Conservation (phyloP, 2,329 filamentous ascomycete species). For the Alternaria viburni region DNA sequence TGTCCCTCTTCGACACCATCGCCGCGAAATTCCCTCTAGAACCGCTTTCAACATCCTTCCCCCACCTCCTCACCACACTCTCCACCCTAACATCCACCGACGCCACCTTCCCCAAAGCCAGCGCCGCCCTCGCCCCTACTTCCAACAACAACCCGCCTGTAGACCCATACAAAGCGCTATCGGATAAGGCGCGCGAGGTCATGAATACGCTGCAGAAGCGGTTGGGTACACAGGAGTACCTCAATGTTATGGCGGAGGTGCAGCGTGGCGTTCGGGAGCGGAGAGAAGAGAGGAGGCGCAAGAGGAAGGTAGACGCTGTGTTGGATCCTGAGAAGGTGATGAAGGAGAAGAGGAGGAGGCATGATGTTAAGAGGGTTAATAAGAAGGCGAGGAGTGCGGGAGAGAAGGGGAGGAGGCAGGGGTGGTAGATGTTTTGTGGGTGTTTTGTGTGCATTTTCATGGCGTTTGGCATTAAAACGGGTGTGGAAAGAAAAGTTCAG, state of each 20-base stretch:
- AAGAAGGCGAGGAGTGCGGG: conserved; percentile 79
- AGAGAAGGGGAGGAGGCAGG: conserved; percentile 73
- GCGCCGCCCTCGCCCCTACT: conserved; percentile 73
- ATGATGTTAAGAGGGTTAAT: conserved; percentile 59
- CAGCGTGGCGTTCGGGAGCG: conserved; percentile 74
- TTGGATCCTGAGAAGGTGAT: conserved; percentile 75
- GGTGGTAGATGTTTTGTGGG: conserved; percentile 58
- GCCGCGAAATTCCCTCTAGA: conserved; percentile 65
- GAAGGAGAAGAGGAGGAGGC: conserved; percentile 78
- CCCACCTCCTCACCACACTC: conserved; percentile 70
- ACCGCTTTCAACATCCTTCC: conserved; percentile 67
- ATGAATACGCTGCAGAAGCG: conserved; percentile 85
- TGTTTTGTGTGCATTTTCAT: neutral
- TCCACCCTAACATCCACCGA: conserved; percentile 84
- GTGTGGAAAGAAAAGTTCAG: neutral
- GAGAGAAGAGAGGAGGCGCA: conserved; percentile 76
- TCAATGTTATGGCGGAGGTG: conserved; percentile 74
- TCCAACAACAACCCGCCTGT: conserved; percentile 47
- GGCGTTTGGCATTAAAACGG: neutral
- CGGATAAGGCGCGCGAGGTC: conserved; percentile 74
- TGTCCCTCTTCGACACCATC: conserved; percentile 76
- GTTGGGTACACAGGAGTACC: conserved; percentile 80
- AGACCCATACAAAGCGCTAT: conserved; percentile 71
- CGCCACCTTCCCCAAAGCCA: conserved; percentile 72
- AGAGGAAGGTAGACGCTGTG: conserved; percentile 89